phyloP scores from a whole-genome alignment of 768 basidiomycete species.

The Tephrocybe sp. region DNA sequence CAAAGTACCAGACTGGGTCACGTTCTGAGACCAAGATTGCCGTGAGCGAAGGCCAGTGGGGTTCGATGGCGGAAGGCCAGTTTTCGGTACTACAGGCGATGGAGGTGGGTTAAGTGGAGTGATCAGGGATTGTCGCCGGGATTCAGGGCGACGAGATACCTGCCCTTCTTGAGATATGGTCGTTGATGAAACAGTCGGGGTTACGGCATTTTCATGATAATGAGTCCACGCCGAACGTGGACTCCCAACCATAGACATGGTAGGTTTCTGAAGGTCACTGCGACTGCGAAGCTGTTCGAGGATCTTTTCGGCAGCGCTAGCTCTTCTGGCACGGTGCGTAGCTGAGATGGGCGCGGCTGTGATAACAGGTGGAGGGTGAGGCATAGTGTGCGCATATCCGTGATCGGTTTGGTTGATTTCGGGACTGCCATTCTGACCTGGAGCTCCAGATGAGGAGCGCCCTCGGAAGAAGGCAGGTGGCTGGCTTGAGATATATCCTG shows the following conservation, averaged over 20 bases:
- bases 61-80: slow-evolving; percentile 8
- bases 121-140: slow-evolving; percentile 40
- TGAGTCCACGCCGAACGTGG: slow-evolving; percentile 47
- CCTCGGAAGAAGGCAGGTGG: slow-evolving; percentile 20
- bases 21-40: slow-evolving; percentile 14
- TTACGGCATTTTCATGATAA: slow-evolving; percentile 28
- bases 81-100: slow-evolving; percentile 55
- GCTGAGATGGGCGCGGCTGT: slow-evolving; percentile 25
- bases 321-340: slow-evolving; percentile 43
- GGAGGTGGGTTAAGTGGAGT: slow-evolving; percentile 44
- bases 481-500: slow-evolving; percentile 14
- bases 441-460: slow-evolving; percentile 24
- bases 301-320: slow-evolving; percentile 68
- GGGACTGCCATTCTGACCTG: slow-evolving; percentile 24
- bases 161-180: slow-evolving; percentile 15
- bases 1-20: slow-evolving; percentile 18
- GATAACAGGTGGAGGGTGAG: slow-evolving; percentile 18
- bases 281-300: slow-evolving; percentile 62
- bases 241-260: slow-evolving; percentile 26
- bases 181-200: slow-evolving; percentile 11
- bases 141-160: slow-evolving; percentile 25
- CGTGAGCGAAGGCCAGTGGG: slow-evolving; percentile 13
- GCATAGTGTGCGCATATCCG: slow-evolving; percentile 9
- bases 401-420: slow-evolving; percentile 15
- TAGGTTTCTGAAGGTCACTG: slow-evolving; percentile 44